Evolutionary conservation across 225 moss, liverwort and hornwort species (phyloP), one percentile per base, ranked within the genome.

Genomic region (Takakia lepidozioides): DNA sequence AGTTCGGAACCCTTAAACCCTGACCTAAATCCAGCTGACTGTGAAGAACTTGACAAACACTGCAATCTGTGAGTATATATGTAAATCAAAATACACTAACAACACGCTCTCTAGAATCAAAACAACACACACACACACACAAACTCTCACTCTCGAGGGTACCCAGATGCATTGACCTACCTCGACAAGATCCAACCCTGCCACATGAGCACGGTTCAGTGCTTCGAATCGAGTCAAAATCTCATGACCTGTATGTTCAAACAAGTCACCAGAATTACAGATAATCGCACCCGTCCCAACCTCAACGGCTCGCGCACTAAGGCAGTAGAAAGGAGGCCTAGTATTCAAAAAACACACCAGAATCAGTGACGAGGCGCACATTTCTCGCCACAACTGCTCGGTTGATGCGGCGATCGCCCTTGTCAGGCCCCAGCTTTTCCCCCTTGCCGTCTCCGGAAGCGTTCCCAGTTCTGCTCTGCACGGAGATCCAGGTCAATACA

Each of bases 151-250:
- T n/a, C n/a, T n/a, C n/a, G n/a, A n/a, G n/a, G n/a, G n/a, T n/a
- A n/a, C n/a, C n/a, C n/a, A n/a, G n/a, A n/a, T n/a, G n/a, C n/a
- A 2, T 23, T 11, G 10, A 27, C 38, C 18, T 55, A 55, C 55
- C 50, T 82, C 82, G 17, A 82, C 82, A 0, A 82, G 67, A 56
- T 82, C 82, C 51, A 82, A n/a, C 8, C 61, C 76, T n/a, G 62
- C 49, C 22, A 61, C 66, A 46, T 56, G 68, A 27, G 81, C 81
- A n/a, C 69, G 56, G 29, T 56, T 66, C 46, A 82, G 47, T 2
- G 81, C 81, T 2, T 82, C 81, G 3, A 41, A 61, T 24, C 81
- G 65, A 52, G 62, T 76, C 48, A 82, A 21, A 35, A 82, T 37
- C 60, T 73, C 76, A 51, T 82, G 76, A 9, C 81, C 42, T 55